Conservation (phyloP, 345 rosid species). For the Euphorbia peplus region DNA sequence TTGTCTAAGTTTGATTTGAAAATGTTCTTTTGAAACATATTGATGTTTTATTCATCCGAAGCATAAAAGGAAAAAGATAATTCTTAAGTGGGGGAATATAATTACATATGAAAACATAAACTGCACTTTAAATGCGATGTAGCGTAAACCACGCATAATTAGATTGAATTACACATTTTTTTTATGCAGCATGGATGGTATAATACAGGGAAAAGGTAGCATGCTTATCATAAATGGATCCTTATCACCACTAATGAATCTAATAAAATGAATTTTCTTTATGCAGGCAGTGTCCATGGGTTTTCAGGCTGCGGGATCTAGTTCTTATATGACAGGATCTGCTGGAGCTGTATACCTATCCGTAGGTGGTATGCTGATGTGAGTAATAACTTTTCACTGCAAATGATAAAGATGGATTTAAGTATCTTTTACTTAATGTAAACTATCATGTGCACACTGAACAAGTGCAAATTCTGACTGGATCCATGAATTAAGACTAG, state of each 20-base stretch:
- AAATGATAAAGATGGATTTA: neutral
- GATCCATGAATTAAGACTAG: neutral
- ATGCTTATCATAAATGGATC: neutral
- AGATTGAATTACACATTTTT: neutral
- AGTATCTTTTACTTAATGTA: neutral
- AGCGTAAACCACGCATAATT: neutral
- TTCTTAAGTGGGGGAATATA: neutral
- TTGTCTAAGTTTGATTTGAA: slow-evolving; percentile 3
- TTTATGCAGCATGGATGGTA: neutral
- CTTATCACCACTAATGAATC: slow-evolving; percentile 2
- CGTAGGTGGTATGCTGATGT: slow-evolving; percentile 88
- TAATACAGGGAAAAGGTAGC: neutral
- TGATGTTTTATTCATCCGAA: neutral
- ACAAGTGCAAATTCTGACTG: neutral
- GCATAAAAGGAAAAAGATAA: neutral
- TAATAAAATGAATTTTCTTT: slow-evolving; percentile 1
- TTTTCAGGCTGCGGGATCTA: slow-evolving; percentile 72
- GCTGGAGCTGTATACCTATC: slow-evolving; percentile 58
- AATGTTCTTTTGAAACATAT: neutral
- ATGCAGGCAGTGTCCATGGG: slow-evolving; percentile 81
- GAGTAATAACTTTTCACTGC: slow-evolving; percentile 29
- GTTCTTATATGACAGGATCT: slow-evolving; percentile 40
- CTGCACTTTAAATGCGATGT: neutral
- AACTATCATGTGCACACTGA: neutral
- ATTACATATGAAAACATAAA: neutral